Evolutionary conservation across 2,329 filamentous ascomycete species (phyloP), one percentile per base, ranked within the genome.

Genomic region (Dothidotthia symphoricarpi): DNA sequence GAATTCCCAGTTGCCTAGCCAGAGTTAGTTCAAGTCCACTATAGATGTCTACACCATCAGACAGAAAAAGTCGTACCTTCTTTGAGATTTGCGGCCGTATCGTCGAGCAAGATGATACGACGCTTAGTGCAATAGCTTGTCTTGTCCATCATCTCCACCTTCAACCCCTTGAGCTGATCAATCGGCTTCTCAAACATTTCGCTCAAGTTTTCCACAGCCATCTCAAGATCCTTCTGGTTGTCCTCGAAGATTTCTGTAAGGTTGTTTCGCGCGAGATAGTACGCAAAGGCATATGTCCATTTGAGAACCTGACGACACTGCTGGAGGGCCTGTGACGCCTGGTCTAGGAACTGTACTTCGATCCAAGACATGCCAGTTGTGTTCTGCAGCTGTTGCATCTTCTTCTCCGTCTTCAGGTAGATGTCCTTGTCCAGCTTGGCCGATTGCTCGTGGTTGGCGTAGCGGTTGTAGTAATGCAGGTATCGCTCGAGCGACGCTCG

Each of bases 181-280:
- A 91, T 88, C 0, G 90, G 88, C 73, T 95, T 96, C 76, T 98
- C 93, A 53, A 98, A 98, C 88, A 98, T 95, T 68, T 95, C 90
- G n/a, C 88, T 95, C 49, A 98, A 72, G 40, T 87, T 90, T 71
- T 98, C 93, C 1, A 97, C 93, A 0, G 93, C 91, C 82, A 98
- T 86, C 68, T 98, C 93, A 16, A 98, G 72, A 63, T 98, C 93
- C 68, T 95, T 95, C 61, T 98, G 93, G 66, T 98, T 98, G 66
- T 97, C 90, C 67, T 98, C 93, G 44, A 98, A 98, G 36, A 98
- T 97, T 63, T 91, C 88, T 0, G 93, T 97, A 39, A 93, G 73
- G 61, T 98, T 97, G 75, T 96, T 97, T 39, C 88, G 83, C 3
- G 85, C 85, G n/a, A 98, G 81, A 63, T 98, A 98, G 66, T 93